Base-by-base conservation (phyloP, 1,284 basidiomycete genomes). In the Moniliophthora roreri region DNA sequence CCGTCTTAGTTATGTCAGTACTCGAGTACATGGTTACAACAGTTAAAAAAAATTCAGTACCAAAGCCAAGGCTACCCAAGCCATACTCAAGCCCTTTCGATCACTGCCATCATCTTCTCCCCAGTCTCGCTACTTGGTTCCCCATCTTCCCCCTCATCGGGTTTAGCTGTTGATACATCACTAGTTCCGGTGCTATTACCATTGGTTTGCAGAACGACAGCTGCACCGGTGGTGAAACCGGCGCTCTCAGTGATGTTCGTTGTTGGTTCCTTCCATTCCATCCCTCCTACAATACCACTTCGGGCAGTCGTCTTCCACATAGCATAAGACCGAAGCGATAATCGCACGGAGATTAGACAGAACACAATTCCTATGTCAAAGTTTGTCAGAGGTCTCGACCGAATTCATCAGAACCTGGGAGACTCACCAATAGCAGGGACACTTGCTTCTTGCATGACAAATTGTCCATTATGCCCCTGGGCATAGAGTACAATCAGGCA, bases 371-470 rank as follows among this genome's bases (percentile, higher is more conserved):
- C 44, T 46, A 28, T 4, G 18, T 41, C 18, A 26, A 23, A 15
- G 5, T 9, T 39, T 7, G 18, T 20, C n/a, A 8, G 15, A 3
- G n/a, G n/a, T n/a, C n/a, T n/a, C n/a, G n/a, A n/a, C n/a, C n/a
- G n/a, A 15, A 15, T 9, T 39, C 13, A 20, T 20, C n/a, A 8
- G 15, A 3, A 9, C 26, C 21, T 7, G 51, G 5, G 26, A 4
- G 18, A 66, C 65, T 38, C 51, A 69, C 68, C 62, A 46, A 66
- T 61, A 11, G 62, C 59, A 16, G 68, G 67, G n/a, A 66, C 63
- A 23, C 65, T 56, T 16, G 59, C 57, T 48, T 65, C 66, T 37
- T 67, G 62, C 40, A 67, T 50, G 18, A 67, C 59, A 42, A 62
- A 67, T 45, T 69, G 67, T n/a, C 58, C 64, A 42, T 66, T 66